Evolutionary conservation across 2,329 filamentous ascomycete genomes (phyloP), one percentile per base, ranked within the genome.

Genomic region (Penicillium sp.): DNA sequence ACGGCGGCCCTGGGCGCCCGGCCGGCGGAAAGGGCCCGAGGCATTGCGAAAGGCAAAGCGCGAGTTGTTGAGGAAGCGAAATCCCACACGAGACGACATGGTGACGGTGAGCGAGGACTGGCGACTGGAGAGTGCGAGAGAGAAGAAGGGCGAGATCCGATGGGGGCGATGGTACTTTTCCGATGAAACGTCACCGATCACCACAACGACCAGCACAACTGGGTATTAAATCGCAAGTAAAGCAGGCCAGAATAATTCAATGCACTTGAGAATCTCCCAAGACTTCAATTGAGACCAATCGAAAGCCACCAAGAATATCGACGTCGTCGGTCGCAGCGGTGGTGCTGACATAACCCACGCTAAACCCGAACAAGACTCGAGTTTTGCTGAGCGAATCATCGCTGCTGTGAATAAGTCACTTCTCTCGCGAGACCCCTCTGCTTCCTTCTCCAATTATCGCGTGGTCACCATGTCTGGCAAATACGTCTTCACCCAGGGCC

Each of bases 401-500:
- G 41, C 38, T 41, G 30, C 38, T 30, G 47, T 42, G 48, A 54
- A 50, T 53, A 46, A 50, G 44, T 42, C 45, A 38, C 30, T 33
- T 27, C 33, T 39, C 14, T 37, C 30, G n/a, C n/a, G n/a, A n/a
- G n/a, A n/a, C n/a, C 27, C 20, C 17, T 28, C 31, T 34, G 32
- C 27, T 26, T 28, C 17, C 37, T 27, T 29, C 32, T 27, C 30
- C 18, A 27, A 27, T 4, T 32, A 20, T 13, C 31, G 12, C 36
- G 33, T 49, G 30, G 37, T 46, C 37, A 54, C 61, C 74, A 96
- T 96, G 92, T 86, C 88, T 55, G 74, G 77, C 70, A 94, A 92
- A 76, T 95, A 95, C 73, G 86, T 81, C 56, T 98, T 98, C 71
- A 77, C 80, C 54, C 84, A 87, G 67, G 73, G 80, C 52, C 76